phyloP scores from a whole-genome alignment of 1,284 basidiomycete genomes.

The Volvariella volvacea region DNA sequence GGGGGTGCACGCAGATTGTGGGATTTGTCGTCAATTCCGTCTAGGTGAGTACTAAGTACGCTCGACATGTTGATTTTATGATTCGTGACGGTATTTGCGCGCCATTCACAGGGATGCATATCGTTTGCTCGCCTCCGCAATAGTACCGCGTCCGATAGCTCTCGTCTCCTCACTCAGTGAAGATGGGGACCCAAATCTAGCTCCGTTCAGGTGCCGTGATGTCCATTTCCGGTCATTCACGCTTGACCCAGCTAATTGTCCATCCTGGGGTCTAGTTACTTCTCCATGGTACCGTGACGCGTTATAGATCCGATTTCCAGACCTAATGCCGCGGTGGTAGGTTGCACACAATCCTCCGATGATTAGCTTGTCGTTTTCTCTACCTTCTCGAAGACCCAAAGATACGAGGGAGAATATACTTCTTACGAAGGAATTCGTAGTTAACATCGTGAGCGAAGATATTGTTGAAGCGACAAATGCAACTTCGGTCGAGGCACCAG shows the following conservation, averaged over 20 bases:
- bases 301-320: neutral
- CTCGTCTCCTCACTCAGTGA: conserved; percentile 61
- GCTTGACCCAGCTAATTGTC: no score
- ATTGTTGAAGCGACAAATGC: conserved; percentile 71
- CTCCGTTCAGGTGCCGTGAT: conserved; percentile 64
- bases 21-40: conserved; percentile 27
- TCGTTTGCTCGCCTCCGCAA: conserved; percentile 58
- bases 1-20: conserved; percentile 40
- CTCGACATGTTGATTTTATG: no score
- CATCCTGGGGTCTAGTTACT: conserved; percentile 43
- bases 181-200: conserved; percentile 57
- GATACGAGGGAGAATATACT: conserved; percentile 69
- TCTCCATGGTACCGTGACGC: conserved; percentile 41
- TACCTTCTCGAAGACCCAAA: conserved; percentile 40
- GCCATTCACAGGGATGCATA: conserved; percentile 50
- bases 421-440: conserved; percentile 63
- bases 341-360: conserved; percentile 61
- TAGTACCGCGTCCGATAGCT: conserved; percentile 69
- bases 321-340: conserved; percentile 21
- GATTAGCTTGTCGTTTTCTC: conserved; percentile 52
- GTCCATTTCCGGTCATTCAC: no score
- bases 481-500: conserved; percentile 61
- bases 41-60: conserved; percentile 24
- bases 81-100: no score
- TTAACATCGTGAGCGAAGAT: conserved; percentile 72